Conservation (phyloP, 345 rosid species). For the Streptanthus diversifolius region DNA sequence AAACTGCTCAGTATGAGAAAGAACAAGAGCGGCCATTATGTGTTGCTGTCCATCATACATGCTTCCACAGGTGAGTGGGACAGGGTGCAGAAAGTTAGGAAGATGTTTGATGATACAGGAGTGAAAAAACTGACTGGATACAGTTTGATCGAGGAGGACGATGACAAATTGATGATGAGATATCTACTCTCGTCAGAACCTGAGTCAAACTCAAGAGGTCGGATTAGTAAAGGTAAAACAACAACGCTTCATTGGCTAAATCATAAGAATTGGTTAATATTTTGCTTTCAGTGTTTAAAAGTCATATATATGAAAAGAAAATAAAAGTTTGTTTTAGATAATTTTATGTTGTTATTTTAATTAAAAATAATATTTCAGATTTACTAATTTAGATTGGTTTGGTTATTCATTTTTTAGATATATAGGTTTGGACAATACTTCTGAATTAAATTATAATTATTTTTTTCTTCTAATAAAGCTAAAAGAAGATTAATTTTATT, state of each 20-base stretch:
- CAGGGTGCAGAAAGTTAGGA: constrained; percentile 54
- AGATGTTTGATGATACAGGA: constrained; percentile 55
- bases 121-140: constrained; percentile 50
- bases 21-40: constrained; percentile 60
- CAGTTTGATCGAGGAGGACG: constrained; percentile 49
- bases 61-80: constrained; percentile 68
- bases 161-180: constrained; percentile 40
- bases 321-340: too few relatives aligned
- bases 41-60: constrained; percentile 63
- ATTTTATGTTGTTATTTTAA: too few relatives aligned
- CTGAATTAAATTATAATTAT: too few relatives aligned
- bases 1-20: constrained; percentile 44
- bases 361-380: too few relatives aligned
- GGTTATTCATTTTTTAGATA: too few relatives aligned
- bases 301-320: too few relatives aligned
- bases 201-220: constrained; percentile 26
- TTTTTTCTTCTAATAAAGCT: too few relatives aligned
- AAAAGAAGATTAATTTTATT: too few relatives aligned
- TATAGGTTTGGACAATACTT: too few relatives aligned
- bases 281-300: too few relatives aligned
- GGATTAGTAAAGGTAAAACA: constrained; percentile 5
- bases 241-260: background rate
- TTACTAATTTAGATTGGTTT: too few relatives aligned
- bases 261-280: too few relatives aligned
- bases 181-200: constrained; percentile 34